These are phyloP conservation scores for Platanus orientalis DNA, from an alignment of 164 flowering plant species.

Conservation along the genomic window DNA sequence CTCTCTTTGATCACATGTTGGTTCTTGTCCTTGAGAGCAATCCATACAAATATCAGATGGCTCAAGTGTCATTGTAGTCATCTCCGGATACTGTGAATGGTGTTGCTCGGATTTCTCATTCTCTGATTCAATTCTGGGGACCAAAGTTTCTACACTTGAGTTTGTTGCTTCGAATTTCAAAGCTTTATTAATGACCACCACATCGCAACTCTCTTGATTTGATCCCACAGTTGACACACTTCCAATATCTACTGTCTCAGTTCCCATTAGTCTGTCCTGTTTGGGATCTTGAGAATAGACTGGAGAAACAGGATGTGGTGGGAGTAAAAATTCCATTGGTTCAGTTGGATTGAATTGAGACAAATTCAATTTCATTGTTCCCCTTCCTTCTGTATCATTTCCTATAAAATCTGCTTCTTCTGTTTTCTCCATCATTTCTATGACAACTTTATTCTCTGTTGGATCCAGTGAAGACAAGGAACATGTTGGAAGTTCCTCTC, in stretches of 20 bases:
- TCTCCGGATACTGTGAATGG: not conserved
- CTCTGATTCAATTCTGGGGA: not conserved
- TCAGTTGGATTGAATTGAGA: conserved; percentile 8
- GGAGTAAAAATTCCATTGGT: conserved; percentile 5
- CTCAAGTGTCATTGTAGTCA: not conserved
- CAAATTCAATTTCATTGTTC: not conserved
- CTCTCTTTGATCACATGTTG: not conserved
- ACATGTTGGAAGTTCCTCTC: conserved; percentile 9
- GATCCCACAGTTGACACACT: not conserved
- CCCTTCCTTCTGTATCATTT: not conserved
- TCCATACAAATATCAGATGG: not conserved
- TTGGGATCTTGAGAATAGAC: conserved; percentile 5
- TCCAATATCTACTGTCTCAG: conserved; percentile 2
- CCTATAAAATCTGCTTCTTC: not conserved
- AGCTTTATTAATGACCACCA: not conserved
- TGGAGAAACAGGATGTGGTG: not conserved
- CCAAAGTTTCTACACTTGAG: conserved; percentile 5
- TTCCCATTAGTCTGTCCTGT: conserved; percentile 3
- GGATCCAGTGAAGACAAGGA: not conserved
- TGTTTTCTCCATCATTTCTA: conserved; percentile 4
- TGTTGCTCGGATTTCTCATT: not conserved
- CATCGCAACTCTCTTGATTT: conserved; percentile 4
- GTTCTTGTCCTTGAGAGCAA: conserved; percentile 3
- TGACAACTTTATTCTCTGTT: not conserved
- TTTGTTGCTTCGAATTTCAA: conserved; percentile 3